phyloP scores from a whole-genome alignment of 2,329 filamentous ascomycete species.

The Aspergillus proliferans region DNA sequence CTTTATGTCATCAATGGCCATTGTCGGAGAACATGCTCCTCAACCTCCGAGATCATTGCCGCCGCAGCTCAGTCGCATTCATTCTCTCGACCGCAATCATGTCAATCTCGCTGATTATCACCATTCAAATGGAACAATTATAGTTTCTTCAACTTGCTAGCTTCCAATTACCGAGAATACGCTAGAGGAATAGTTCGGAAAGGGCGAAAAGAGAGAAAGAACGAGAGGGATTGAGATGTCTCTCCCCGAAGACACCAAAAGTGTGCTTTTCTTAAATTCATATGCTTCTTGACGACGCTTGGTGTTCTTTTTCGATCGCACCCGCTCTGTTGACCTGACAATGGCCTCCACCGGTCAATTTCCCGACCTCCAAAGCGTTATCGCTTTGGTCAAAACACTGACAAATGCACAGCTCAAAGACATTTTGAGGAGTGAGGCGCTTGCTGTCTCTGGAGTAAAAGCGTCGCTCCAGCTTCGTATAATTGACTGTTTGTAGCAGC shows the following conservation, averaged over 20 bases:
- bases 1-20: conserved; percentile 29
- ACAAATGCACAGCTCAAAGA: conserved; percentile 64
- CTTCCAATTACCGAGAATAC: neutral
- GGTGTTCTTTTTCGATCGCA: neutral
- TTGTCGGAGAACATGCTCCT: conserved; percentile 12
- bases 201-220: neutral
- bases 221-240: conserved; percentile 22
- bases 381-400: conserved; percentile 47
- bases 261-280: conserved; percentile 15
- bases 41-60: conserved; percentile 12
- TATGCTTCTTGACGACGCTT: conserved; percentile 13
- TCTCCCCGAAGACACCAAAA: conserved; percentile 15
- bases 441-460: conserved; percentile 80
- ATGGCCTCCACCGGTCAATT: conserved; percentile 36
- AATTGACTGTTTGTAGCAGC: conserved; percentile 60
- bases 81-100: neutral
- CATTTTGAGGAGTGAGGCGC: conserved; percentile 67
- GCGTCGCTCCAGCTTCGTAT: conserved; percentile 73
- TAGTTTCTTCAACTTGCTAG: neutral
- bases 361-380: conserved; percentile 37
- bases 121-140: neutral
- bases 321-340: conserved; percentile 3
- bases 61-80: conserved; percentile 3
- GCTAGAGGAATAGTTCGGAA: neutral
- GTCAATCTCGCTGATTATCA: neutral